Evolutionary conservation across 495 filamentous ascomycete genomes (phyloP).

Genomic region (Neurospora sp.): DNA sequence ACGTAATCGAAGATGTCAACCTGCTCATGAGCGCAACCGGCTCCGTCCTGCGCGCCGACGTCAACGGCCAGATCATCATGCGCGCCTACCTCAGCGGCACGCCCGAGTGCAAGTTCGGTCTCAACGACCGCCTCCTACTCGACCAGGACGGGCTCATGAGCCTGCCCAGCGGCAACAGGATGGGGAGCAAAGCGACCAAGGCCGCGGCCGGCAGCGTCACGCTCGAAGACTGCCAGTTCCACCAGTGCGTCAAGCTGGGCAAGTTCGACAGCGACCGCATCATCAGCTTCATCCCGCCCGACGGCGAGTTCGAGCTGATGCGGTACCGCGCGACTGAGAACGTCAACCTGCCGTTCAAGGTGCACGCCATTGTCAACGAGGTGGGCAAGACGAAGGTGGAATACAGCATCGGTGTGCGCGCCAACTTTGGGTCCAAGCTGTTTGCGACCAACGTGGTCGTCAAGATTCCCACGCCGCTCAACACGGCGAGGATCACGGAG

Average conservation of each 20-base stretch:
- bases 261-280: constrained; percentile 97
- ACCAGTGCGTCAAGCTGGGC: constrained; percentile 96
- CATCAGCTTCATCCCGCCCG: constrained; percentile 94
- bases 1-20: constrained; percentile 97
- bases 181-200: constrained; percentile 78
- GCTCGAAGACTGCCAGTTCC: constrained; percentile 97
- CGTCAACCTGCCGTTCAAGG: constrained; percentile 97
- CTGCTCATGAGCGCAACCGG: constrained; percentile 95
- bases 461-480: constrained; percentile 89
- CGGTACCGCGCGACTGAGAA: constrained; percentile 99
- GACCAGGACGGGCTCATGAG: constrained; percentile 62
- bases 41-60: constrained; percentile 90
- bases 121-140: constrained; percentile 90
- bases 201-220: constrained; percentile 94
- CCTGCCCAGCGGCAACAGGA: constrained; percentile 57
- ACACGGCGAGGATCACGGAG: constrained; percentile 91
- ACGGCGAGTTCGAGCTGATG: constrained; percentile 99
- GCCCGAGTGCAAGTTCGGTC: constrained; percentile 97
- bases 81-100: constrained; percentile 94
- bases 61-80: constrained; percentile 97
- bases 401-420: constrained; percentile 94
- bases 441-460: constrained; percentile 98
- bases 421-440: constrained; percentile 91
- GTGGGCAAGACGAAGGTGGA: constrained; percentile 96
- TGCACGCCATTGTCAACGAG: constrained; percentile 97